phyloP scores from a whole-genome alignment of 371 early-diverging fungal species.

The Parasitella parasitica region DNA sequence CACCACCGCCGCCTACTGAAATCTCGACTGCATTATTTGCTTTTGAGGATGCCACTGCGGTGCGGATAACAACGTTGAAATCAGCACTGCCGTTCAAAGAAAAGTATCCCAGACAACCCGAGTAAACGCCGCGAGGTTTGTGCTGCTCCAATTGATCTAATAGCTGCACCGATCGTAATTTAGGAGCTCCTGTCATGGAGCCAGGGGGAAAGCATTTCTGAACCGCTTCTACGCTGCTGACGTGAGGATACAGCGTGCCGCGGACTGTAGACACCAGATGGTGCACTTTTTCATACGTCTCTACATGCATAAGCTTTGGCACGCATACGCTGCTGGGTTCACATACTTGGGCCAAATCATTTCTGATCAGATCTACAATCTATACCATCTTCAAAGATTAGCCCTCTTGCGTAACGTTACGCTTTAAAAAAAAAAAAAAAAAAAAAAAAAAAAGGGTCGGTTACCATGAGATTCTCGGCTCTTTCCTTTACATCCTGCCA shows the following conservation, averaged over 20 bases:
- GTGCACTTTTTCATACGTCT: constrained; percentile 90
- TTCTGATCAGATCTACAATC: constrained; percentile 96
- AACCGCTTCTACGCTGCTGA: constrained; percentile 74
- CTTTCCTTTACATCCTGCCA: constrained; percentile 84
- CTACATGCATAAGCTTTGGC: constrained; percentile 86
- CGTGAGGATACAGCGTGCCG: constrained; percentile 58
- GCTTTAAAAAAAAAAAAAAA: too few relatives aligned
- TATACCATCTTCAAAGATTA: too few relatives aligned
- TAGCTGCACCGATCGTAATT: constrained; percentile 81
- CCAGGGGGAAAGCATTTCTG: constrained; percentile 90
- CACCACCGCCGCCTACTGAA: constrained; percentile 93
- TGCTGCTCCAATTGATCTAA: constrained; percentile 74
- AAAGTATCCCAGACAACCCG: constrained; percentile 90
- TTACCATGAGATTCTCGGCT: constrained; percentile 95
- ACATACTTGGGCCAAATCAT: constrained; percentile 82
- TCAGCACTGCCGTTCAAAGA: constrained; percentile 64
- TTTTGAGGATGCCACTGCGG: constrained; percentile 53
- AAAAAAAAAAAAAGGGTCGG: background rate
- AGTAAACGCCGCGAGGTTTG: constrained; percentile 84
- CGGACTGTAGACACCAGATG: constrained; percentile 90
- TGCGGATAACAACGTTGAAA: constrained; percentile 85
- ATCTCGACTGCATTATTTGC: constrained; percentile 18
- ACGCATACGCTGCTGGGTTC: constrained; percentile 71
- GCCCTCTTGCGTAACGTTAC: too few relatives aligned
- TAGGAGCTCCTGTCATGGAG: constrained; percentile 98